Evolutionary conservation across 2,329 filamentous ascomycete genomes (phyloP), one percentile per base, ranked within the genome.

Genomic region (Aureobasidium zeae): DNA sequence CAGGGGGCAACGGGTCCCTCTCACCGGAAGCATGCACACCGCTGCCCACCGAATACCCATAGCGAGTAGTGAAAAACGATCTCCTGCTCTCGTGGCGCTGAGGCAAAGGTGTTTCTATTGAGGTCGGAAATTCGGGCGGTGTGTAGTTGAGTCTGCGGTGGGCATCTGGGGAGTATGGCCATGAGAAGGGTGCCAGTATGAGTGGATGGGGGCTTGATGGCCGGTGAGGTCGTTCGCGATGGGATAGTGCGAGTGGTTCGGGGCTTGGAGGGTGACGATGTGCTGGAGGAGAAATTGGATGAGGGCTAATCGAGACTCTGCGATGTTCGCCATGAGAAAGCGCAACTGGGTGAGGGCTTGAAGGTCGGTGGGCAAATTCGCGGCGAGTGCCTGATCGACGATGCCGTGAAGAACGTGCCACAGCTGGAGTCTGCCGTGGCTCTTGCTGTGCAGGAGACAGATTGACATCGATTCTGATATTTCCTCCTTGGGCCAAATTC

Each of bases 101-200:
- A 30, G n/a, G 22, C n/a, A n/a, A n/a, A n/a, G n/a, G n/a, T n/a
- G n/a, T n/a, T n/a, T n/a, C n/a, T n/a, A n/a, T n/a, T n/a, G n/a
- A n/a, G 5, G 36, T 16, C n/a, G 36, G 36, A 10, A 39, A 26
- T 12, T 39, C 12, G 4, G 36, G 36, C 21, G 36, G 36, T 19
- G 22, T 22, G n/a, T 17, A 16, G 12, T 20, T 30, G 2, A 19
- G 26, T 39, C 16, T 8, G 25, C n/a, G 19, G n/a, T 39, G 6
- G 2, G 10, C 36, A 20, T 16, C 11, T 4, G 25, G 2, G 12
- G 36, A n/a, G n/a, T n/a, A 10, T 22, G 17, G n/a, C 36, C 36
- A 39, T 4, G 17, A 12, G 17, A 21, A 39, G 5, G 36, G n/a
- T 30, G 11, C 17, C 9, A 15, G 36, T 15, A 25, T 25, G 22